These are phyloP conservation scores for Oxytropis ochrocephala DNA, from an alignment of 306 rosid genomes.

Conservation along the genomic window DNA sequence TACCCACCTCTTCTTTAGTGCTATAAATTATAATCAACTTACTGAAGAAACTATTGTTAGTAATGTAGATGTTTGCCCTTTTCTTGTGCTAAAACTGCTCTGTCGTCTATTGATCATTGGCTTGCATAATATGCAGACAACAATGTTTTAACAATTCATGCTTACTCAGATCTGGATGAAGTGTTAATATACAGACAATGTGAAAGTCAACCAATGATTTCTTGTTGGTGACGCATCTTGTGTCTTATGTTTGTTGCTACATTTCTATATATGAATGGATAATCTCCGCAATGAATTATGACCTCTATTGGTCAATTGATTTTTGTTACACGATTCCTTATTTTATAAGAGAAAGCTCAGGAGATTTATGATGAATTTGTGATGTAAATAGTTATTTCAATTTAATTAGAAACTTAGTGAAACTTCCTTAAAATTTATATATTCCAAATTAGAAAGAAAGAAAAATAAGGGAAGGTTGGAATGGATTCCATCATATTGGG, in stretches of 20 bases:
- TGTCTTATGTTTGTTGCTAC: slow-evolving; percentile 16
- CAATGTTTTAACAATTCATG: slow-evolving; percentile 26
- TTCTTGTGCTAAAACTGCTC: slow-evolving; percentile 15
- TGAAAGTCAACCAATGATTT: slow-evolving; percentile 20
- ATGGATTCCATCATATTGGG: too few relatives aligned
- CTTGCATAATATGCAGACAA: slow-evolving; percentile 23
- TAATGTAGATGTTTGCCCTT: slow-evolving; percentile 34
- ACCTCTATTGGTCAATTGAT: not conserved
- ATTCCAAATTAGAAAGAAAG: too few relatives aligned
- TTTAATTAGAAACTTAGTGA: too few relatives aligned
- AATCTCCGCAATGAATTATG: slow-evolving; percentile 9
- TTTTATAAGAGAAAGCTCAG: too few relatives aligned
- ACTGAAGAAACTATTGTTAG: slow-evolving; percentile 22
- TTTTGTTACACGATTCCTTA: not conserved
- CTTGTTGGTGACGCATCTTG: slow-evolving; percentile 25
- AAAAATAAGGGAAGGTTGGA: too few relatives aligned
- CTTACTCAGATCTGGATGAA: slow-evolving; percentile 13
- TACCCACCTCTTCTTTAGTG: slow-evolving; percentile 70
- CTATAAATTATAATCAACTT: slow-evolving; percentile 12
- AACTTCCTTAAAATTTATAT: too few relatives aligned
- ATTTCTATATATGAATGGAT: slow-evolving; percentile 7
- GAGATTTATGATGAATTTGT: too few relatives aligned
- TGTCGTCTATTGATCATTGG: slow-evolving; percentile 25
- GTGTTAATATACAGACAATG: slow-evolving; percentile 35
- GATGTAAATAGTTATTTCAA: too few relatives aligned